Evolutionary conservation across 202 grass and related monocot genomes (phyloP), one percentile per base, ranked within the genome.

Genomic region (Zoysia matrella): DNA sequence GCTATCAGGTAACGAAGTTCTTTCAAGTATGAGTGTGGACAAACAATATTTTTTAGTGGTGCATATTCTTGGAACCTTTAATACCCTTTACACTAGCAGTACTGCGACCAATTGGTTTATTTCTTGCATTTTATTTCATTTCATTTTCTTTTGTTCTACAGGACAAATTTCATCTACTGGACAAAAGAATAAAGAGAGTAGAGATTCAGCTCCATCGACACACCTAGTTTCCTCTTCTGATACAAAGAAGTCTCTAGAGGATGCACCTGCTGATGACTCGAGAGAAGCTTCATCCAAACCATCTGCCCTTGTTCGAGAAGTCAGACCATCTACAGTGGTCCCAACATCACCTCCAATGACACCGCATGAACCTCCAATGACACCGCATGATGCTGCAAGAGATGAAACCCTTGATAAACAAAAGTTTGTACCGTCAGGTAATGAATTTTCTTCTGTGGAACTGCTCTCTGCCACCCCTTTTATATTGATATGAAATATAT

Each of bases 381-480:
- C 45, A 46, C 5, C 5, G 2, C 45, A 3, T 46, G 45, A 5
- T 74, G 42, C 45, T 52, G 7, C 53, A 42, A 52, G 44, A 15
- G 52, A 68, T 78, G 36, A 66, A 79, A 56, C 47, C 40, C 42
- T 5, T 63, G 47, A 47, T 63, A n/a, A 42, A 39, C 40, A 79
- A 41, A 79, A 79, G 16, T 5, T 64, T 53, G 40, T 58, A 49
- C 30, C 63, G 30, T 5, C 61, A 80, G 76, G 83, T 86, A 86
- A 80, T 67, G 1, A 66, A 66, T 3, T 52, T 12, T 0, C 11
- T 52, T 52, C 11, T 52, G 1, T 2, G 8, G 4, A 11, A 79
- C 49, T 60, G 49, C 49, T 50, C 6, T 22, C 22, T 22, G 22
- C 22, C 22, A 22, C 22, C 22, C 22, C 22, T 50, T 8, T 52